Conservation (phyloP, 176 grass and related monocot species). For the Zoysia japonica region DNA sequence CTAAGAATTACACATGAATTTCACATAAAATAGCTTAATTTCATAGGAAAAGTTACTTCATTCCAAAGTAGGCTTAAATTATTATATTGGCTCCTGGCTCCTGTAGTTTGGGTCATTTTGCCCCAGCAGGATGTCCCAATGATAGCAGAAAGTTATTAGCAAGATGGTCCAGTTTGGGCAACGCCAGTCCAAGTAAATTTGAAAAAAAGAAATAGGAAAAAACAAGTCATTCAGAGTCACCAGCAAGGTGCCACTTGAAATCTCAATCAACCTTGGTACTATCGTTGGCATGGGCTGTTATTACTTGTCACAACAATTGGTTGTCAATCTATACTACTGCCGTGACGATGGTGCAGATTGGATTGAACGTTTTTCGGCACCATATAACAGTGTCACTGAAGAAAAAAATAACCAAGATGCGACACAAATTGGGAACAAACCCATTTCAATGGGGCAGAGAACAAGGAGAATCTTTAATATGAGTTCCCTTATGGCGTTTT, state of each 20-base stretch:
- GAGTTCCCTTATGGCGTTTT: neutral
- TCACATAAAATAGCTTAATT: too few relatives aligned
- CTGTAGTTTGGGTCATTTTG: neutral
- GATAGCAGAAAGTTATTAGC: neutral
- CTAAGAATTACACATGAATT: too few relatives aligned
- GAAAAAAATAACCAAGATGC: neutral
- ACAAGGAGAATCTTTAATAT: slow-evolving; percentile 37
- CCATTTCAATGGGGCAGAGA: slow-evolving; percentile 6
- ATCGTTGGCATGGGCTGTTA: neutral
- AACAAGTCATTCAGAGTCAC: neutral
- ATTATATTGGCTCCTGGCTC: neutral
- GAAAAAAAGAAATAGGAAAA: too few relatives aligned
- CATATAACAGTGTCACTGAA: neutral
- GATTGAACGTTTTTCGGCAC: neutral
- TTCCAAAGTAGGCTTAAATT: neutral
- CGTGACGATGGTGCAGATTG: neutral
- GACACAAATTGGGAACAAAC: neutral
- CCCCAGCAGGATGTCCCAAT: neutral
- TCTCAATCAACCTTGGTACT: neutral
- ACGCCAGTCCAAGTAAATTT: neutral
- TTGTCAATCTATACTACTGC: neutral
- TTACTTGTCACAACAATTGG: neutral
- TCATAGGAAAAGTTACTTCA: too few relatives aligned
- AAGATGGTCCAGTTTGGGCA: neutral
- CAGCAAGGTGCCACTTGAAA: neutral